A percentile compares a stretch with the other conserved stretches of the same genome.
Evolutionary conservation across 2,329 filamentous ascomycete genomes (phyloP).

Genomic region (Aspergillus versicolor): DNA sequence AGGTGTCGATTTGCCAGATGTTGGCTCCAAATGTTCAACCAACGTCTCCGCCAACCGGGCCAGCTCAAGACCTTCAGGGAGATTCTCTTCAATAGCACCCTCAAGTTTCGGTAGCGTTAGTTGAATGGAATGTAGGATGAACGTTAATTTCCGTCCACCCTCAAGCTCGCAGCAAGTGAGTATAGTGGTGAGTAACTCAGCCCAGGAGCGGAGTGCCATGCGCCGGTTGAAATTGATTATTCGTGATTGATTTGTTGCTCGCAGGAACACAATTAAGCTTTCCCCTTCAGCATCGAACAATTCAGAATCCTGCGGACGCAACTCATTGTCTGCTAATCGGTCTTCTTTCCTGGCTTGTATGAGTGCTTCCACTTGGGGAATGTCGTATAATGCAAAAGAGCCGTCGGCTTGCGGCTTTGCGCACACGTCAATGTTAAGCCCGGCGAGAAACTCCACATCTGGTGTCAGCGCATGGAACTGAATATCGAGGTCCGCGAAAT

Average conservation of each 20-base stretch:
- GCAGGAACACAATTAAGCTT: slow-evolving; percentile 37
- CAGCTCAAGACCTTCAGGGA: slow-evolving; percentile 70
- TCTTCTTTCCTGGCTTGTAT: slow-evolving; percentile 55
- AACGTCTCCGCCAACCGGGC: slow-evolving; percentile 73
- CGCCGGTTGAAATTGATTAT: slow-evolving; percentile 51
- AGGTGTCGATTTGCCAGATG: slow-evolving; percentile 38
- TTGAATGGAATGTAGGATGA: slow-evolving; percentile 83
- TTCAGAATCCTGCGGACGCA: slow-evolving; percentile 47
- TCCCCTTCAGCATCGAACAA: slow-evolving; percentile 40
- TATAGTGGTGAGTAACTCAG: slow-evolving; percentile 78
- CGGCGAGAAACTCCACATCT: slow-evolving; percentile 59
- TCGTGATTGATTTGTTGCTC: slow-evolving; percentile 41
- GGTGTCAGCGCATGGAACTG: slow-evolving; percentile 50
- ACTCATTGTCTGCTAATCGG: slow-evolving; percentile 39
- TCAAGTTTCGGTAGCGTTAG: slow-evolving; percentile 87
- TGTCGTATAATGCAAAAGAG: slow-evolving; percentile 58
- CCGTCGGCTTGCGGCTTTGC: slow-evolving; percentile 58
- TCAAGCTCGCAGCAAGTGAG: slow-evolving; percentile 80
- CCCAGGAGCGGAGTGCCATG: slow-evolving; percentile 76
- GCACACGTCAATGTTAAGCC: slow-evolving; percentile 67
- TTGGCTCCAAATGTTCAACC: slow-evolving; percentile 43
- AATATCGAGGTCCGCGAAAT: slow-evolving; percentile 74
- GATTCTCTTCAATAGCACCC: slow-evolving; percentile 66
- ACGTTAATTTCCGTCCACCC: slow-evolving; percentile 67
- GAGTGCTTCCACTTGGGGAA: slow-evolving; percentile 71